Percentiles rank a stretch among this genome's conserved stretches.
phyloP scores from a whole-genome alignment of 169 alveolate genomes.

The Toxoplasma gondii region DNA sequence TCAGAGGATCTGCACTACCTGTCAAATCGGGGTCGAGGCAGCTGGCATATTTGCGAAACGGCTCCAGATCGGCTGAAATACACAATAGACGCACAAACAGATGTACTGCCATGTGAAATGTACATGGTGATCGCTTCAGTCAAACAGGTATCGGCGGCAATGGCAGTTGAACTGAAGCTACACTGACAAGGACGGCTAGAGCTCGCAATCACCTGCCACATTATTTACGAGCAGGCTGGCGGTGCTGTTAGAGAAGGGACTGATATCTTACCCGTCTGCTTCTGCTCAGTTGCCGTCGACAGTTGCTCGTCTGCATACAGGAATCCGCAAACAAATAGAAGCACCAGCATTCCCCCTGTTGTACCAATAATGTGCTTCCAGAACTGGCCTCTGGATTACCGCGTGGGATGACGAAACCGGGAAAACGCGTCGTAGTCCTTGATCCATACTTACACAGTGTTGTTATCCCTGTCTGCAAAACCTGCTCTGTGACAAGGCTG shows the following conservation, averaged over 20 bases:
- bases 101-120: not conserved
- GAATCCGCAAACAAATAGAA: not conserved
- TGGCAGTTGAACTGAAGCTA: too few species aligned
- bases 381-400: too few species aligned
- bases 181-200: too few species aligned
- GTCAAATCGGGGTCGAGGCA: not conserved
- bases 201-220: too few species aligned
- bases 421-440: too few species aligned
- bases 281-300: not conserved
- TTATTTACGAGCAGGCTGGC: too few species aligned
- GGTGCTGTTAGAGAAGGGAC: not conserved
- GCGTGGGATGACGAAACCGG: too few species aligned
- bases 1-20: too few species aligned
- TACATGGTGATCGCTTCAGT: too few species aligned
- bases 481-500: not conserved
- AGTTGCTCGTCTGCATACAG: not conserved
- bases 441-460: not conserved
- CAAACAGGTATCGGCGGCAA: too few species aligned
- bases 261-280: not conserved
- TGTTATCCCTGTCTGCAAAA: not conserved
- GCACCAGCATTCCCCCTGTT: too few species aligned
- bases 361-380: too few species aligned
- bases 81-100: not conserved
- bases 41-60: not conserved
- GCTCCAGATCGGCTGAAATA: not conserved